These are phyloP conservation scores for Groenewaldozyma salmanticensis DNA, from an alignment of 805 yeast genomes.

Conservation along the genomic window DNA sequence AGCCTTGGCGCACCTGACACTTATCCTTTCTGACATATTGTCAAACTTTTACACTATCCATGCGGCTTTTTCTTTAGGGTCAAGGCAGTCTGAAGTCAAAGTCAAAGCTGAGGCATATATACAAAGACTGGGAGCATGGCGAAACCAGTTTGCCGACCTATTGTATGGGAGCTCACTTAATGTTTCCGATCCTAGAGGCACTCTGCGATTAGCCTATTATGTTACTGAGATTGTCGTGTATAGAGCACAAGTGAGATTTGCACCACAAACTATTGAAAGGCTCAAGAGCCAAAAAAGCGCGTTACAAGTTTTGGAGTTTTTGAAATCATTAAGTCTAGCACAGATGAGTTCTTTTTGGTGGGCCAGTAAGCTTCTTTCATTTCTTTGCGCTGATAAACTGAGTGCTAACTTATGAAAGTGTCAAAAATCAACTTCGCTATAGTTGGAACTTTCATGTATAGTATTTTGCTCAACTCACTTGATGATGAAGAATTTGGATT, in stretches of 20 bases:
- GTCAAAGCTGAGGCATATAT: no score
- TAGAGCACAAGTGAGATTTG: background rate
- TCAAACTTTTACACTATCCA: conserved; percentile 10
- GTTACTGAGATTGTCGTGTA: background rate
- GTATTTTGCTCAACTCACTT: background rate
- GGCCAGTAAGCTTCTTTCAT: no score
- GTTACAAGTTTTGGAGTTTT: background rate
- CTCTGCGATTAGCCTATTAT: background rate
- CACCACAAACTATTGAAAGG: background rate
- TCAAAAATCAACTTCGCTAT: background rate
- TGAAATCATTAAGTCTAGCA: background rate
- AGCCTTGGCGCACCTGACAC: conserved; percentile 17
- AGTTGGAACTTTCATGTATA: background rate
- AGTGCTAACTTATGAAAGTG: no score
- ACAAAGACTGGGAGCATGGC: no score
- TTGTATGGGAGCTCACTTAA: no score
- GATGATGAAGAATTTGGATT: background rate
- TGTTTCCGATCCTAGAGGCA: background rate
- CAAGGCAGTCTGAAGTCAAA: background rate
- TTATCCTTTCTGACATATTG: conserved; percentile 18
- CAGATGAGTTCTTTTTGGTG: background rate
- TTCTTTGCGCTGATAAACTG: no score
- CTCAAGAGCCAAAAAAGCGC: background rate
- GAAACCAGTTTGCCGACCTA: no score
- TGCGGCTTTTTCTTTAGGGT: background rate